Base-by-base conservation (phyloP, 805 yeast genomes). In the Candida methanosorbosa region DNA sequence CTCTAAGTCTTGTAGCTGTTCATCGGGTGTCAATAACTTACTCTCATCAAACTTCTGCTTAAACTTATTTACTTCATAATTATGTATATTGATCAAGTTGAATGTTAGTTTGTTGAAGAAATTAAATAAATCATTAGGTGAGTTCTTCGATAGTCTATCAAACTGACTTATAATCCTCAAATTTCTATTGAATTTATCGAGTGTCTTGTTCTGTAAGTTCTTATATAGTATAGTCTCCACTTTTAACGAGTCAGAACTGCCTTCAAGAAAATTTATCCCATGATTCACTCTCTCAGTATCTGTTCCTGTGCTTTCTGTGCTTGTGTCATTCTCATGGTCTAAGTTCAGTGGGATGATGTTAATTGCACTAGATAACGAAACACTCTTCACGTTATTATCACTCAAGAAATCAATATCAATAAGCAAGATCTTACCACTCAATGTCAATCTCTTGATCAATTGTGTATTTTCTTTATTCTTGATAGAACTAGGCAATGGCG, bases 331-430 rank as follows among this genome's bases (percentile, higher is more conserved):
- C 6, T 28, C 13, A 11, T 12, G 7, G 9, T 9, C 34, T 13
- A 11, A 25, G 12, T 27, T 21, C n/a, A 21, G 16, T 15, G 49
- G 39, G 33, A 49, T 50, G 4, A 54, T 40, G 18, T 39, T 46
- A 28, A 56, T 44, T 17, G 61, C 61, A 39, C 54, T 46, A 14
- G 62, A 55, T 17, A 58, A 30, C 2, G 57, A 49, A 8, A 57
- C 62, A 25, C 43, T 48, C 17, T 36, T 38, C 8, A 55, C 62
- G 4, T 38, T 44, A 13, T 39, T 40, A 18, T 47, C 46, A 4
- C 18, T 27, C 16, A 24, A 8, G 42, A 59, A 60, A 39, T 61
- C 65, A 27, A 60, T 56, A 40, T 61, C 67, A 15, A 61, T 55
- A 15, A 61, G 39, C 15, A 61, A 36, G 7, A 59, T 53, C 36